Conservation (phyloP, 225 moss, liverwort and hornwort species). For the Polytrichum formosum region DNA sequence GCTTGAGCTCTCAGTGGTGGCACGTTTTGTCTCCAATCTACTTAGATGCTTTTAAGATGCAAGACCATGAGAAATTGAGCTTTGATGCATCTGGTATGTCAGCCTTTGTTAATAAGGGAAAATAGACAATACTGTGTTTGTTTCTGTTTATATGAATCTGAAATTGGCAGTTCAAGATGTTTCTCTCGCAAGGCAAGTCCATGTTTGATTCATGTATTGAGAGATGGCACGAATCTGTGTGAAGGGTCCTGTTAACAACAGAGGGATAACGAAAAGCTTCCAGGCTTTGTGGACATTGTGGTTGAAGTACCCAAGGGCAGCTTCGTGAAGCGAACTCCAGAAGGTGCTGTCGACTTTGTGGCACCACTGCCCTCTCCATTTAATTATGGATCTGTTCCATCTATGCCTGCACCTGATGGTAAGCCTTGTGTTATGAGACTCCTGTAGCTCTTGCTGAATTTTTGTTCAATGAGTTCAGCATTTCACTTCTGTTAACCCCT, state of each 20-base stretch:
- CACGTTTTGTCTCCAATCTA: too few species aligned
- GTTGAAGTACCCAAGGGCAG: slow-evolving; percentile 68
- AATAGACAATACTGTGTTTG: too few species aligned
- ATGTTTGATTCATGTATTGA: slow-evolving; percentile 17
- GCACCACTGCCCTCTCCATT: slow-evolving; percentile 62
- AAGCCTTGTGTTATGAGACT: neutral
- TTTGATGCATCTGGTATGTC: too few species aligned
- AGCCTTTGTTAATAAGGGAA: too few species aligned
- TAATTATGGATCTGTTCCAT: slow-evolving; percentile 66
- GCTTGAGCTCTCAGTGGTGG: too few species aligned
- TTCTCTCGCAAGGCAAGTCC: too few species aligned
- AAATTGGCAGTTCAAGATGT: too few species aligned
- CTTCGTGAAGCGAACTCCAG: slow-evolving; percentile 56
- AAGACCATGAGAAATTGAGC: too few species aligned
- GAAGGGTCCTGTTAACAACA: slow-evolving; percentile 49
- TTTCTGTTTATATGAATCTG: too few species aligned
- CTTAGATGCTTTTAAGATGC: too few species aligned
- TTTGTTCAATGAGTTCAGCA: neutral
- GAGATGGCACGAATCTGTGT: slow-evolving; percentile 35
- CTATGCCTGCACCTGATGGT: slow-evolving; percentile 63
- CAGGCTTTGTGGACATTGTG: slow-evolving; percentile 51
- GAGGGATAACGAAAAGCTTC: slow-evolving; percentile 32
- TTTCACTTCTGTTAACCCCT: too few species aligned
- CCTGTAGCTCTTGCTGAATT: neutral
- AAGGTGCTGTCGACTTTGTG: slow-evolving; percentile 53